Base-by-base conservation (phyloP, 2,329 filamentous ascomycete species). In the Westerdykella sp. region DNA sequence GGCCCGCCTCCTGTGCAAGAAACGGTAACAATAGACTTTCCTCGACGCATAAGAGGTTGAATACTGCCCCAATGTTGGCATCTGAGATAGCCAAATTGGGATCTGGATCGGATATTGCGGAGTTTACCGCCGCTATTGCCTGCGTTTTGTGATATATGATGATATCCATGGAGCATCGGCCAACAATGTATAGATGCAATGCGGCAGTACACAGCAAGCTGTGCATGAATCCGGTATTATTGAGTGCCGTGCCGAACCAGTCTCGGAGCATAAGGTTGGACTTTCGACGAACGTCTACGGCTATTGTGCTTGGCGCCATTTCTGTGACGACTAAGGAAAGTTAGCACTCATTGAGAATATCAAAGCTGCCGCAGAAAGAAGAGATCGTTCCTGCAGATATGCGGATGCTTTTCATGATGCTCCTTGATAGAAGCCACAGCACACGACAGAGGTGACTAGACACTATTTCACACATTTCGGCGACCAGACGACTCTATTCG, bases 21-120 rank as follows among this genome's bases (percentile, higher is more conserved):
- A 44, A 38, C 1, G 61, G 57, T 31, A 58, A 49, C 34, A 48
- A 43, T 13, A 67, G 41, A 25, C 56, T 53, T 43, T 68, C 63
- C 32, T 66, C 65, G 11, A 68, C 57, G 14, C 59, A 61, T 28
- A 68, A 48, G 18, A 68, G 45, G 41, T 65, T 65, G 55, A 67
- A 68, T 1, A 68, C 65, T 14, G 65, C 62, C 15, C 62, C 65
- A 21, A 68, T 64, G 13, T 64, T 67, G 14, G 61, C 62, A 46
- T 68, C 65, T 1, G 63, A 64, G 6, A 64, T 58, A 1, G 52
- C 57, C 21, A 56, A 40, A 31, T 37, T 41, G n/a, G 36, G 39
- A 41, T 64, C 53, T 34, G 56, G 53, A 37, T 53, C 50, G 9
- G 60, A 57, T 18, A 68, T 53, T 6, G 57, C 57, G 28, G 51